Evolutionary conservation across 2,329 filamentous ascomycete species (phyloP).

Genomic region (Aspergillus fischeri): DNA sequence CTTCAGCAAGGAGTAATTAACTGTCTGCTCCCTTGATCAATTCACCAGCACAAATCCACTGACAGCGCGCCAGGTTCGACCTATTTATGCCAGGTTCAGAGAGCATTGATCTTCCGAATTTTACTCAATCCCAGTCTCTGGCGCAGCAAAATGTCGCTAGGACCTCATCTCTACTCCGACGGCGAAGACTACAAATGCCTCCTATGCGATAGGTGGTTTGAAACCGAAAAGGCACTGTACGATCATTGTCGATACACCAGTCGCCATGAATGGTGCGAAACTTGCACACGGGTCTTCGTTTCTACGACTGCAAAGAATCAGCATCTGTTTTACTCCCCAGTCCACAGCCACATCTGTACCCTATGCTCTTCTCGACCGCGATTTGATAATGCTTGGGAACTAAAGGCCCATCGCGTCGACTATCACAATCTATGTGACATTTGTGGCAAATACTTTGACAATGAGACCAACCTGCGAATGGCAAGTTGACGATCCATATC

Average conservation of each 20-base stretch:
- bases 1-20: background rate
- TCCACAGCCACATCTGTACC: slow-evolving; percentile 5
- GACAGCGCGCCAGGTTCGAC: background rate
- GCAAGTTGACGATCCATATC: slow-evolving; percentile 3
- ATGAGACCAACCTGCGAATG: slow-evolving; percentile 10
- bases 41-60: background rate
- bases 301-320: slow-evolving; percentile 5
- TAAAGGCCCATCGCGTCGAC: slow-evolving; percentile 4
- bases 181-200: slow-evolving; percentile 8
- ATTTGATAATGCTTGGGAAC: slow-evolving; percentile 2
- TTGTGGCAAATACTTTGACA: slow-evolving; percentile 6
- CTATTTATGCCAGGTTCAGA: background rate
- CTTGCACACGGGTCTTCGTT: slow-evolving; percentile 6
- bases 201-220: slow-evolving; percentile 9
- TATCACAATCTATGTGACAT: slow-evolving; percentile 3
- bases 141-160: background rate
- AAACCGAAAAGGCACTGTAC: slow-evolving; percentile 4
- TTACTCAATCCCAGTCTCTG: background rate
- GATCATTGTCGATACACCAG: slow-evolving; percentile 10
- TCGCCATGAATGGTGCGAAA: slow-evolving; percentile 10
- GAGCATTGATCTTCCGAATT: background rate
- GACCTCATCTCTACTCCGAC: slow-evolving; percentile 8
- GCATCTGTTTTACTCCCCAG: slow-evolving; percentile 3
- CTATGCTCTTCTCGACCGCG: slow-evolving; percentile 4
- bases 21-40: background rate